phyloP scores from a whole-genome alignment of 495 filamentous ascomycete species.

The Coniosporium apollinis region DNA sequence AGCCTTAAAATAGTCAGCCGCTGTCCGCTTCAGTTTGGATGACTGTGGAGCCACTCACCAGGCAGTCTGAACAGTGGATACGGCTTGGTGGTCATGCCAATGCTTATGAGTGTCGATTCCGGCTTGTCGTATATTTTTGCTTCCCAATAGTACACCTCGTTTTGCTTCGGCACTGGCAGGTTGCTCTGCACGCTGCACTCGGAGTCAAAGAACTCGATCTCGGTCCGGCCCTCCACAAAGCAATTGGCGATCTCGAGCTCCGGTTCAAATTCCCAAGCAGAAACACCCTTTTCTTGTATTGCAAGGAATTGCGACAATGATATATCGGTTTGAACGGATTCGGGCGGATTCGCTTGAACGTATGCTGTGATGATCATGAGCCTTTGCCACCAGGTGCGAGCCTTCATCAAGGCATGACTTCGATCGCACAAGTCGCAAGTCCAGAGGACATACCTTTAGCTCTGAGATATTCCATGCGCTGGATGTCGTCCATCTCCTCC shows the following conservation, averaged over 20 bases:
- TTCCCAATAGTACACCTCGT: conserved; percentile 99
- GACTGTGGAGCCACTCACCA: conserved; percentile 36
- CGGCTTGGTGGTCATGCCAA: conserved; percentile 90
- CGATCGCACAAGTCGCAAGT: too few species aligned
- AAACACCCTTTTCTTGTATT: conserved; percentile 97
- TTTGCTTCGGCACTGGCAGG: conserved; percentile 90
- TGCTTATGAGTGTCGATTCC: conserved; percentile 63
- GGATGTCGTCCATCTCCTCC: conserved; percentile 88
- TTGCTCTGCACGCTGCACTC: conserved; percentile 97
- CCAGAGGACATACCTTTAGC: conserved; percentile 61
- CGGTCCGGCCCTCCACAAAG: conserved; percentile 88
- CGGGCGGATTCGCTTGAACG: conserved; percentile 83
- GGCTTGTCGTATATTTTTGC: conserved; percentile 97
- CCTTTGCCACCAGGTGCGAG: neutral
- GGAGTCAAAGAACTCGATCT: conserved; percentile 96
- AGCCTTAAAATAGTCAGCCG: conserved; percentile 35
- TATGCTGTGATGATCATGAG: conserved; percentile 45
- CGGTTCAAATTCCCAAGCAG: conserved; percentile 97
- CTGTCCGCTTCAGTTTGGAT: conserved; percentile 1
- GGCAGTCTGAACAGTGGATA: conserved; percentile 90
- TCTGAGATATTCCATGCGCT: conserved; percentile 74
- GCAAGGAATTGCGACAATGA: conserved; percentile 93
- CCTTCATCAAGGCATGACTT: too few species aligned
- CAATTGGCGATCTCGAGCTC: conserved; percentile 98
- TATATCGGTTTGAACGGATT: conserved; percentile 91